These are phyloP conservation scores for Aspergillus haitiensis DNA, from an alignment of 495 filamentous ascomycete species.

Conservation along the genomic window DNA sequence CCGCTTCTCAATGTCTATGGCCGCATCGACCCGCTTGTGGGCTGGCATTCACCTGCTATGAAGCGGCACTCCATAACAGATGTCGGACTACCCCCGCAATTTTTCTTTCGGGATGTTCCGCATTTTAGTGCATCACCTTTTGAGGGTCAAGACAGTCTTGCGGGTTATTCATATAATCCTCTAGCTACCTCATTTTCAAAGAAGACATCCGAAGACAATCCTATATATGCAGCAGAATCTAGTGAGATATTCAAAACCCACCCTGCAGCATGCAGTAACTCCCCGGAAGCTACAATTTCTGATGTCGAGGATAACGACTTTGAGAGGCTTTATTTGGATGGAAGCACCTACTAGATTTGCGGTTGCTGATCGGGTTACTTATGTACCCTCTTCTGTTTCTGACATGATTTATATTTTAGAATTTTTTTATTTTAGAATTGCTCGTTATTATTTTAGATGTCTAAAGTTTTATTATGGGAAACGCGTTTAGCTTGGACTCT, in stretches of 20 bases:
- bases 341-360: conserved; percentile 25
- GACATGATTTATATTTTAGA: no score
- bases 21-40: conserved; percentile 30
- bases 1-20: conserved; percentile 39
- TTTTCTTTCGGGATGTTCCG: conserved; percentile 34
- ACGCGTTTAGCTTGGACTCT: no score
- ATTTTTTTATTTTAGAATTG: no score
- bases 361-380: background rate
- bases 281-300: conserved; percentile 38
- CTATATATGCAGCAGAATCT: conserved; percentile 19
- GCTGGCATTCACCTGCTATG: conserved; percentile 34
- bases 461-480: no score
- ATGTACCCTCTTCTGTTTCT: background rate
- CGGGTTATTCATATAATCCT: conserved; percentile 42
- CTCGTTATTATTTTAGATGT: no score
- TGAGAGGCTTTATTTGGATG: conserved; percentile 36
- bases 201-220: conserved; percentile 20
- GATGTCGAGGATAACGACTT: conserved; percentile 36
- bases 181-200: conserved; percentile 34
- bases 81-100: conserved; percentile 33
- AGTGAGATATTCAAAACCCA: conserved; percentile 17
- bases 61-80: conserved; percentile 32
- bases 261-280: conserved; percentile 18
- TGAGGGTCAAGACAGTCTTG: conserved; percentile 25
- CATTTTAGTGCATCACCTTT: conserved; percentile 35